Evolutionary conservation across 2,329 filamentous ascomycete species (phyloP).

Genomic region (Fusarium denticulatum): DNA sequence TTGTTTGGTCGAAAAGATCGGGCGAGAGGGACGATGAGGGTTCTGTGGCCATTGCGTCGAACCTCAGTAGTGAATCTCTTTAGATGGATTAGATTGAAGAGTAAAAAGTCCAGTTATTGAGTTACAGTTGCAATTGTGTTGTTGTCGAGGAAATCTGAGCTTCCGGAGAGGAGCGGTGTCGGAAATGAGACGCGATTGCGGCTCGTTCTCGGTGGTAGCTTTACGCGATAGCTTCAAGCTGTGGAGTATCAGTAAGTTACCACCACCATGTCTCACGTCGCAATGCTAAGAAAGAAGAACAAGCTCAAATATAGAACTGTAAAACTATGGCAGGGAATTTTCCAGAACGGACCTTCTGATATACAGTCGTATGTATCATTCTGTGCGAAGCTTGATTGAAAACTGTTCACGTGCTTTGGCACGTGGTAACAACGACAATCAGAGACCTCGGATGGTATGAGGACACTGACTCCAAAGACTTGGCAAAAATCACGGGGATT

Average conservation of each 20-base stretch:
- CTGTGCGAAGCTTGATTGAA: not conserved
- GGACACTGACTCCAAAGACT: not conserved
- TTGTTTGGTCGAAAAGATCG: constrained; percentile 69
- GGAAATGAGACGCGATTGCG: not conserved
- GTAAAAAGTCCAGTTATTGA: not conserved
- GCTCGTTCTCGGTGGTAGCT: not conserved
- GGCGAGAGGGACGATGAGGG: constrained; percentile 54
- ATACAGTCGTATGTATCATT: not conserved
- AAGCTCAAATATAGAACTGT: not conserved
- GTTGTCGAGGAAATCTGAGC: not conserved
- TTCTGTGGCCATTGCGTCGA: constrained; percentile 20
- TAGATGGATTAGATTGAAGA: not conserved
- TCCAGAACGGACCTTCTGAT: not conserved
- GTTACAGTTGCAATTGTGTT: not conserved
- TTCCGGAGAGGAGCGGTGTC: constrained; percentile 16
- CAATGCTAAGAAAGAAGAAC: not conserved
- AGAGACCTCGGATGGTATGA: not conserved
- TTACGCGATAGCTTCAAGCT: not conserved
- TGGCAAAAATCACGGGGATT: not conserved
- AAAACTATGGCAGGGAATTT: not conserved
- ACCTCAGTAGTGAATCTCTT: not conserved
- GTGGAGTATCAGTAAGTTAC: not conserved
- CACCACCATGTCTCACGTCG: not conserved
- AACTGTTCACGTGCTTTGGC: not conserved
- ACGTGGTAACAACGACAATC: not conserved